Base-by-base conservation (phyloP, 345 rosid genomes). In the Eucalyptus tenuipes region DNA sequence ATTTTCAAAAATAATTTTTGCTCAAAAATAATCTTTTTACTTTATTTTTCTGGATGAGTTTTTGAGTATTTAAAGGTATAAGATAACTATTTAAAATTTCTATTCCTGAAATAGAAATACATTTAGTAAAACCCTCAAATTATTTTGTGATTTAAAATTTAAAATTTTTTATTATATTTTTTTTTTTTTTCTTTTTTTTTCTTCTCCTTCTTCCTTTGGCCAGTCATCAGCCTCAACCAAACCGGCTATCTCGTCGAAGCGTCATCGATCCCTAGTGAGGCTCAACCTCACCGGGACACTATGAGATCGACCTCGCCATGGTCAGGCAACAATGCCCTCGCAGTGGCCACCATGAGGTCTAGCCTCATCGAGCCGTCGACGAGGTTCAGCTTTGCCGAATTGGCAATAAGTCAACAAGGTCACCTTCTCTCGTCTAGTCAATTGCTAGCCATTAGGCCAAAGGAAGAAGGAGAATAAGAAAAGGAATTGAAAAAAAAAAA, bases 361-460 rank as follows among this genome's bases (percentile, higher is more conserved):
- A 52, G 10, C 24, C 55, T 52, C 10, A 1, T 24, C 24, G 0
- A 18, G 0, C 2, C 4, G 0, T 3, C 10, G 1, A 18, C 10
- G 0, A 52, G 8, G 57, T 24, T 52, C 2, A 4, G 0, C 0
- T 18, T 52, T 1, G 0, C 24, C 4, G 4, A 3, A 4, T 18
- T 52, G 25, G 57, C 24, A 1, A 52, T 4, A 1, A 2, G 18
- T 25, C 25, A 52, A 18, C 5, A 18, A 52, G 57, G 2, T 52
- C 25, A 52, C 4, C 0, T 0, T 1, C 25, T 52, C 25, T 7
- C 0, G 0, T 52, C 0, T 18, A 0, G 10, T 10, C 0, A 18
- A 0, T 52, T 18, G 24, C 2, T 52, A 0, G 55, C 57, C 57
- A 52, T 52, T 2, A 52, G 0, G 10, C 57, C 57, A 0, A 52